Evolutionary conservation across 805 yeast genomes (phyloP).

Genomic region (Suhomyces vadensis): DNA sequence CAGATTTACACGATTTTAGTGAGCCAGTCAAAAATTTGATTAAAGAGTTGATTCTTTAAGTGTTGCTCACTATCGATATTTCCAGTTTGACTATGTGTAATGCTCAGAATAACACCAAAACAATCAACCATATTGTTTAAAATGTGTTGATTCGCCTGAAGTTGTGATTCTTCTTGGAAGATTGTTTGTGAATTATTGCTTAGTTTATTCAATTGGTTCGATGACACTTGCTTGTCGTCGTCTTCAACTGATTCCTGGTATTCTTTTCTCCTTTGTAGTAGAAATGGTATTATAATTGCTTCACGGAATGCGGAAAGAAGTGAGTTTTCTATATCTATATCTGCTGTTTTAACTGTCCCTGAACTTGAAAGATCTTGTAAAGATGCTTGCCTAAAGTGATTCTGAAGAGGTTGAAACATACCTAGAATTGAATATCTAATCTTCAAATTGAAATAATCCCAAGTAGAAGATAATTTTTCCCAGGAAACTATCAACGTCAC

Average conservation of each 20-base stretch:
- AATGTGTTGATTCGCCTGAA: conserved; percentile 8
- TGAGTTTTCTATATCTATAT: conserved; percentile 28
- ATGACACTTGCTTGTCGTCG: neutral
- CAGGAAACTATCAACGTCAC: conserved; percentile 17
- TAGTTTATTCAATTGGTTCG: neutral
- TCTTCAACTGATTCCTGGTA: neutral
- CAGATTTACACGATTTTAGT: neutral
- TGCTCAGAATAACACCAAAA: conserved; percentile 21
- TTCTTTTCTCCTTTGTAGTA: conserved; percentile 17
- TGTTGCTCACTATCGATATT: conserved; percentile 24
- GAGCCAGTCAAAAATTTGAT: conserved; percentile 23
- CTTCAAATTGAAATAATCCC: conserved; percentile 31
- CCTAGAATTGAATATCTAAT: conserved; percentile 25
- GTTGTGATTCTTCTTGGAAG: conserved; percentile 12
- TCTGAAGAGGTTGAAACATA: conserved; percentile 29
- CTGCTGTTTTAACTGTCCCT: conserved; percentile 6
- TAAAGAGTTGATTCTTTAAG: conserved; percentile 17
- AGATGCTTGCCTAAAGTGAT: conserved; percentile 17
- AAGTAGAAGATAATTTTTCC: conserved; percentile 21
- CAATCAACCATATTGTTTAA: conserved; percentile 18
- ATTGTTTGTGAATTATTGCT: neutral
- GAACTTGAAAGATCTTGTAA: conserved; percentile 5
- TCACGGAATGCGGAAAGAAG: conserved; percentile 31
- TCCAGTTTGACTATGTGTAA: conserved; percentile 16
- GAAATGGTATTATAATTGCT: conserved; percentile 25